Evolutionary conservation across 805 yeast genomes (phyloP), one percentile per base, ranked within the genome.

Genomic region (Saccharomycopsis babjevae): DNA sequence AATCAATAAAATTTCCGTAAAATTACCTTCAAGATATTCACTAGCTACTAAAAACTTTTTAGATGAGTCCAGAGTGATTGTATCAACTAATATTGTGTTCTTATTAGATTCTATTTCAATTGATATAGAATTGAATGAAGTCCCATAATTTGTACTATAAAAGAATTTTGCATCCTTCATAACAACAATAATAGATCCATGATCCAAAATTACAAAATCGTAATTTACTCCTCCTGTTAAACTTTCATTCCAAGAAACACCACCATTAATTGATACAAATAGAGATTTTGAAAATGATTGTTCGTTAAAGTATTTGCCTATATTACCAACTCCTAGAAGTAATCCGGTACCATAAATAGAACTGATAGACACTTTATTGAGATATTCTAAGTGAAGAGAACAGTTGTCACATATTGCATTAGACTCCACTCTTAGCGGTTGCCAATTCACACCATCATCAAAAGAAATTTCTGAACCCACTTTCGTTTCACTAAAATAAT

Each of bases 161-260:
- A 73, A 66, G 0, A 93, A 59, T 1, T 81, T 84, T 4, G 72
- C 75, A 3, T 79, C 82, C 43, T 83, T 78, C 1, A 86, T 93
- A 57, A 92, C 71, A 0, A 89, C 89, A 58, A 94, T 73, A 36
- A 94, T 79, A 0, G 96, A 85, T n/a, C 99, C 99, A 65, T 89
- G 88, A 72, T 94, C 98, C 63, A 97, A 97, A 72, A 79, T 93
- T 72, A 90, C 98, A 97, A 97, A 94, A 82, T 88, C 86, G 66
- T 81, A 81, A 0, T 83, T 79, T 13, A 28, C 52, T 13, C 52
- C 52, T 2, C 96, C 96, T 63, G 86, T 83, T 61, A 73, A 78
- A 34, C 92, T 76, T 72, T 89, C 96, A 58, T 72, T 81, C 98
- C 98, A 93, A 3, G 90, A 80, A 16, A 83, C 74, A 61, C 99